Evolutionary conservation across 2,329 filamentous ascomycete genomes (phyloP).

Genomic region (Simplicillium aogashimaense): DNA sequence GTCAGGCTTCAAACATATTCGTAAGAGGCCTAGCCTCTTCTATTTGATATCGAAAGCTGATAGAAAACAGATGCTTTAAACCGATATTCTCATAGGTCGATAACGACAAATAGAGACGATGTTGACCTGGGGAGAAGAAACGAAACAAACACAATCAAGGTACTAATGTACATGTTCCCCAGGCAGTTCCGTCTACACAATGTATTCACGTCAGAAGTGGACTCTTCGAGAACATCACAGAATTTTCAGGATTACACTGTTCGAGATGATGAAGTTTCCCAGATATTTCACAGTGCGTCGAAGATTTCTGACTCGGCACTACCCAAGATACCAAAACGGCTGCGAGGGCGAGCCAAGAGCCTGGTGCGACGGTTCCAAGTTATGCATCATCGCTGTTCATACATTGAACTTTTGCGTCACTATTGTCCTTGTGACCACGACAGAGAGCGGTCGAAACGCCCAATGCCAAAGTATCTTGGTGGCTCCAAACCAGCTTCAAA

Average conservation of each 20-base stretch:
- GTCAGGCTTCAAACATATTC: constrained; percentile 71
- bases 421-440: constrained; percentile 54
- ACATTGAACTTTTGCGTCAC: constrained; percentile 65
- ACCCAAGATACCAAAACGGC: constrained; percentile 48
- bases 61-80: constrained; percentile 64
- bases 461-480: too few relatives aligned
- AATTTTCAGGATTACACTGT: constrained; percentile 76
- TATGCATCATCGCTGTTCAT: constrained; percentile 66
- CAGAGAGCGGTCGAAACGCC: too few relatives aligned
- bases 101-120: neutral
- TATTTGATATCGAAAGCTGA: constrained; percentile 7
- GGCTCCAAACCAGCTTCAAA: too few relatives aligned
- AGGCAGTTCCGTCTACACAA: constrained; percentile 85
- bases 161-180: constrained; percentile 92
- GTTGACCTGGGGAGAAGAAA: constrained; percentile 4
- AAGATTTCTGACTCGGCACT: constrained; percentile 4
- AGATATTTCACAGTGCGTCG: constrained; percentile 11
- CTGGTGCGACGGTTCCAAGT: constrained; percentile 61
- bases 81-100: constrained; percentile 37
- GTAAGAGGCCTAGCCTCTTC: constrained; percentile 39
- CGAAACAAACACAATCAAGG: constrained; percentile 48
- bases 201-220: constrained; percentile 67
- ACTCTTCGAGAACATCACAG: constrained; percentile 57
- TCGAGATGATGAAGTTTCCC: constrained; percentile 69
- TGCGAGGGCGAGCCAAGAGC: constrained; percentile 50